These are phyloP conservation scores for Penicillium paneum DNA, from an alignment of 2,329 filamentous ascomycete species.

Conservation along the genomic window DNA sequence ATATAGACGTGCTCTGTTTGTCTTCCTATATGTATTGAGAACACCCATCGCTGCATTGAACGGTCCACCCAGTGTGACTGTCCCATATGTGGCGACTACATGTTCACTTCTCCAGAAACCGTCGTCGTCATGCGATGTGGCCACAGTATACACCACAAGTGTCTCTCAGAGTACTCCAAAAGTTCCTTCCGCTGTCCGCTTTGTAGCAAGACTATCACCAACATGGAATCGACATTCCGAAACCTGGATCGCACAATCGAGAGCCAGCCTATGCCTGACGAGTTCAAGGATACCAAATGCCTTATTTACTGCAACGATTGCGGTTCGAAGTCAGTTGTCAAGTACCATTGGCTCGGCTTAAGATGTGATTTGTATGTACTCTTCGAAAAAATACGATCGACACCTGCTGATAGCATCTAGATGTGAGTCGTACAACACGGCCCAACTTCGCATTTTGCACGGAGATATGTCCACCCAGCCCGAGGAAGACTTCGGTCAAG, in stretches of 20 bases:
- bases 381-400: not conserved
- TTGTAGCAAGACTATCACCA: constrained; percentile 92
- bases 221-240: constrained; percentile 94
- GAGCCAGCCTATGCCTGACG: constrained; percentile 84
- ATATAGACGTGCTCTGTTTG: constrained; percentile 84
- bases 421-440: constrained; percentile 49
- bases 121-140: constrained; percentile 95
- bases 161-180: constrained; percentile 83
- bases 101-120: constrained; percentile 84
- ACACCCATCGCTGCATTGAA: constrained; percentile 89
- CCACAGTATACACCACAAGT: constrained; percentile 89
- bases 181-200: constrained; percentile 94
- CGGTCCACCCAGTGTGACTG: constrained; percentile 92
- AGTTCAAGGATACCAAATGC: constrained; percentile 75
- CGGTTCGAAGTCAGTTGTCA: constrained; percentile 76
- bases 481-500: constrained; percentile 26
- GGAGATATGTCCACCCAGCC: constrained; percentile 26
- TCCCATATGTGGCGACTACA: constrained; percentile 93
- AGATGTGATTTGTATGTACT: constrained; percentile 65
- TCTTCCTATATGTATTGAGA: constrained; percentile 81
- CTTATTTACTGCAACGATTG: constrained; percentile 94
- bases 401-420: constrained; percentile 23
- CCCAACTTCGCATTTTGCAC: constrained; percentile 41
- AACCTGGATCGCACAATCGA: constrained; percentile 85
- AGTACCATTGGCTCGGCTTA: constrained; percentile 90